A percentile compares a stretch with the other conserved stretches of the same genome.
Conservation (phyloP, 2,329 filamentous ascomycete species). For the Gaeumannomyces tritici region DNA sequence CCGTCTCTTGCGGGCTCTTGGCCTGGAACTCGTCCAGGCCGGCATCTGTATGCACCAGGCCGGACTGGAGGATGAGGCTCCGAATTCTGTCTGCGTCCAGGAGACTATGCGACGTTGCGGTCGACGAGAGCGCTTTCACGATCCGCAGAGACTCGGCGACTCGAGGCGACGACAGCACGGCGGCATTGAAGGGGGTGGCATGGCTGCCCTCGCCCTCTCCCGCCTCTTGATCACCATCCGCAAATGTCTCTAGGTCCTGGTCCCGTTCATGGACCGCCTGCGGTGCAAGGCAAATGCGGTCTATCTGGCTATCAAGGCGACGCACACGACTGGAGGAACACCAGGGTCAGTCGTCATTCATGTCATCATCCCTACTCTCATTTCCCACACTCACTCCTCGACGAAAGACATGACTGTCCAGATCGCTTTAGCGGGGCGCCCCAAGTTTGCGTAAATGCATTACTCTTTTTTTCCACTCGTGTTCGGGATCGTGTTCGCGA, state of each 20-base stretch:
- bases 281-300: conserved; percentile 46
- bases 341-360: conserved; percentile 20
- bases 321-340: conserved; percentile 10
- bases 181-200: conserved; percentile 21
- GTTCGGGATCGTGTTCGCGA: conserved; percentile 2
- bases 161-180: conserved; percentile 39
- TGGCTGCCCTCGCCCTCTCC: conserved; percentile 7
- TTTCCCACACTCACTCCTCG: conserved; percentile 31
- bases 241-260: conserved; percentile 12
- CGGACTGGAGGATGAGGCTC: conserved; percentile 52
- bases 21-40: conserved; percentile 15
- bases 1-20: conserved; percentile 53
- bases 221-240: not conserved
- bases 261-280: conserved; percentile 27
- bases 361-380: not conserved
- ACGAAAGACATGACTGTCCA: conserved; percentile 32
- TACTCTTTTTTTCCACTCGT: not conserved
- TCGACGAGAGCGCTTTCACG: conserved; percentile 62
- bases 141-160: conserved; percentile 56
- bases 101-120: conserved; percentile 52
- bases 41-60: conserved; percentile 33
- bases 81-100: conserved; percentile 52
- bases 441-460: not conserved
- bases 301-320: conserved; percentile 38
- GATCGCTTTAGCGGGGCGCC: not conserved